A percentile compares a stretch with the other conserved stretches of the same genome.
phyloP scores from a whole-genome alignment of 306 rosid species.

The Potentilla sterilis region DNA sequence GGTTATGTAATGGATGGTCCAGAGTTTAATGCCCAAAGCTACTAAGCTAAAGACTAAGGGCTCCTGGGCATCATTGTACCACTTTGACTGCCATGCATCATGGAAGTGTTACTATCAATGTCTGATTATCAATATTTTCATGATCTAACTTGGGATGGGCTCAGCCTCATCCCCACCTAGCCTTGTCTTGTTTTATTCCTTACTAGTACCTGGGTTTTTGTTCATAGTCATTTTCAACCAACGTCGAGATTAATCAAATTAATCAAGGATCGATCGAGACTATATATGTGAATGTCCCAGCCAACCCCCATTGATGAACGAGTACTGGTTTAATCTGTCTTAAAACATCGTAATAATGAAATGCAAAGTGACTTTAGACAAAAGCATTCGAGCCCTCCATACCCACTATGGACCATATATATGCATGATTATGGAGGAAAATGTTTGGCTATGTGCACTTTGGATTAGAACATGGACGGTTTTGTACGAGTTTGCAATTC shows the following conservation, averaged over 20 bases:
- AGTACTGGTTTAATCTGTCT: not conserved
- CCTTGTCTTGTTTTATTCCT: conserved; percentile 53
- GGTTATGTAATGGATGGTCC: conserved; percentile 38
- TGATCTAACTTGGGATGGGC: conserved; percentile 54
- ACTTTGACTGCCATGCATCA: conserved; percentile 59
- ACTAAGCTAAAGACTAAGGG: not conserved
- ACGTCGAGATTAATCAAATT: not conserved
- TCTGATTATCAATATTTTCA: conserved; percentile 54
- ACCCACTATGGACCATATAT: conserved; percentile 6
- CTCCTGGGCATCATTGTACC: conserved; percentile 32
- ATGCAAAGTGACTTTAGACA: conserved; percentile 2
- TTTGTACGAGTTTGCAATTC: not conserved
- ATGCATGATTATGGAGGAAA: not conserved
- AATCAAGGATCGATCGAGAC: not conserved
- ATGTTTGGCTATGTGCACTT: not conserved
- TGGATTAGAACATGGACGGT: not conserved
- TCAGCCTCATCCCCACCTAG: conserved; percentile 48
- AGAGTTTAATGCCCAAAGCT: conserved; percentile 11
- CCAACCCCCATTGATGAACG: not conserved
- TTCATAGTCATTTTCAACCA: conserved; percentile 43
- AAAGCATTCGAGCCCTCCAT: not conserved
- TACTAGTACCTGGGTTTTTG: conserved; percentile 28
- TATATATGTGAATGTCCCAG: not conserved
- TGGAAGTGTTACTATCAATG: conserved; percentile 63
- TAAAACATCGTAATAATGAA: not conserved